Conservation (phyloP, 23 red algal species). For the Gracilariopsis chorda region DNA sequence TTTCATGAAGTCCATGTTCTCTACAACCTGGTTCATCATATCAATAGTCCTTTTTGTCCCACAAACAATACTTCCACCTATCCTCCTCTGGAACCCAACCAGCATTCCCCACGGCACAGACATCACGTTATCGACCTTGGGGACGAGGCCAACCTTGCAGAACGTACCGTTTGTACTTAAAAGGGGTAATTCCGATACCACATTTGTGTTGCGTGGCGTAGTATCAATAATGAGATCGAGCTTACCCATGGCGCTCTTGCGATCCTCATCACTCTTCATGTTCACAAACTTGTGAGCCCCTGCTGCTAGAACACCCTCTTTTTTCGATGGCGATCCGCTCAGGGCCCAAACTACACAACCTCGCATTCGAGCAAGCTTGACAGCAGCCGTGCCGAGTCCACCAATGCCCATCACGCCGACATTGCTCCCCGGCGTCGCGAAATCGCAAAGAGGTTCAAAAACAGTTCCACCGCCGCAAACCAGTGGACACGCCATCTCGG, state of each 20-base stretch:
- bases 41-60: conserved; percentile 42
- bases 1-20: conserved; percentile 38
- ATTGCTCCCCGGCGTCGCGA: neutral
- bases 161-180: conserved; percentile 12
- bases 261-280: conserved; percentile 3
- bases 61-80: conserved; percentile 8
- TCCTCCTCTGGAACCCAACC: conserved; percentile 13
- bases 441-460: conserved; percentile 50
- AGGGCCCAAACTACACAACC: conserved; percentile 10
- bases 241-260: neutral
- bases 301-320: conserved; percentile 22
- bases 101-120: neutral
- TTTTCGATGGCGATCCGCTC: conserved; percentile 18
- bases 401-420: conserved; percentile 38
- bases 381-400: conserved; percentile 28
- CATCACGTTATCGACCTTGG: neutral
- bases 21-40: conserved; percentile 32
- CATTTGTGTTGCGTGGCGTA: neutral
- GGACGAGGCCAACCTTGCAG: conserved; percentile 22
- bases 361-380: conserved; percentile 35
- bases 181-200: neutral
- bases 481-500: conserved; percentile 43
- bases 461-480: conserved; percentile 60
- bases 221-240: conserved; percentile 62
- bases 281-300: conserved; percentile 44